phyloP scores from a whole-genome alignment of 345 rosid species.

The Cardamine chenopodiifolia region DNA sequence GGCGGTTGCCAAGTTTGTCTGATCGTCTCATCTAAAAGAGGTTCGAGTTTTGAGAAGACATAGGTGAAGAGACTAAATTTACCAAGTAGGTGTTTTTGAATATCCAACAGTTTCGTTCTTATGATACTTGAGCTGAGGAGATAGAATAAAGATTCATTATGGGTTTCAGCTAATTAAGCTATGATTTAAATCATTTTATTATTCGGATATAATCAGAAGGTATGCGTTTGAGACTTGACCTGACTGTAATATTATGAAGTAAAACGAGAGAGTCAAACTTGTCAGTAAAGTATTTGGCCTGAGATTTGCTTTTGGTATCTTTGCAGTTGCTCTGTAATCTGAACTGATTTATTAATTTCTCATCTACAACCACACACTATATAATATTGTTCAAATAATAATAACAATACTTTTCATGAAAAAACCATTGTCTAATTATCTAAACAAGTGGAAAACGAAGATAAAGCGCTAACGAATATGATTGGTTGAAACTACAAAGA shows the following conservation, averaged over 20 bases:
- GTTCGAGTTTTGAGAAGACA: background rate
- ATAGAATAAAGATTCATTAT: slow-evolving; percentile 33
- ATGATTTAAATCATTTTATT: slow-evolving; percentile 20
- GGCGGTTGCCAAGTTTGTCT: slow-evolving; percentile 88
- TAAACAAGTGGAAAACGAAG: slow-evolving; percentile 16
- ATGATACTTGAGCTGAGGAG: slow-evolving; percentile 18
- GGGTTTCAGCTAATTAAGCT: background rate
- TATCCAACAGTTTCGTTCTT: slow-evolving; percentile 9
- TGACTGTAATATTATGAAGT: slow-evolving; percentile 19
- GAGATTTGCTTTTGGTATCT: slow-evolving; percentile 18
- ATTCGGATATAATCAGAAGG: background rate
- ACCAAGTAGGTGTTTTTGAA: slow-evolving; percentile 35
- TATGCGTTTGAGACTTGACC: slow-evolving; percentile 20
- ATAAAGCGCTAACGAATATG: slow-evolving; percentile 37
- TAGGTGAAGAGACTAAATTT: slow-evolving; percentile 6
- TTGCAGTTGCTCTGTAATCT: slow-evolving; percentile 11
- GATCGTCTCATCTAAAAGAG: slow-evolving; percentile 69
- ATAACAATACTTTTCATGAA: background rate
- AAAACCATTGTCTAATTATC: background rate
- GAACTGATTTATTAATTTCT: background rate
- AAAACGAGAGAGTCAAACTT: slow-evolving; percentile 26
- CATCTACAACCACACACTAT: background rate
- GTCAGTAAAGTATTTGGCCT: slow-evolving; percentile 2
- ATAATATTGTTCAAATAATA: background rate
- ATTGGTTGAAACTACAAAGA: slow-evolving; percentile 36